A percentile compares a stretch with the other conserved stretches of the same genome.
Conservation (phyloP, 495 filamentous ascomycete species). For the Xylaria scruposa region DNA sequence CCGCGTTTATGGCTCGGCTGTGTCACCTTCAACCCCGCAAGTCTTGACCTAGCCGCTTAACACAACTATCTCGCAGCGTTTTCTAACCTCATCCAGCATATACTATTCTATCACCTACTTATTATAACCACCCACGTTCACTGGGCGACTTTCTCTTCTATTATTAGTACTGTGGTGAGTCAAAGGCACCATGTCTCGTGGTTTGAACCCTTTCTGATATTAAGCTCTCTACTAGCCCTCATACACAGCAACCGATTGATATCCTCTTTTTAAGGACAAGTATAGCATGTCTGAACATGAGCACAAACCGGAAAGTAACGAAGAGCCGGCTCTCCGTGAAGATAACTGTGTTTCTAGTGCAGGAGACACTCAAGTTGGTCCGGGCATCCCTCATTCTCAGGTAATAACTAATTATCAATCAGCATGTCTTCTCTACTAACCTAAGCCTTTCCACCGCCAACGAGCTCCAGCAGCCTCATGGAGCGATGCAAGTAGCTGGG, state of each 20-base stretch:
- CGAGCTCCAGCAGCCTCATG: background rate
- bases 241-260: background rate
- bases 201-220: background rate
- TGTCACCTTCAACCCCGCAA: no score
- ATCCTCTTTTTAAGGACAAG: background rate
- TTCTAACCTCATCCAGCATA: background rate
- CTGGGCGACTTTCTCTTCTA: no score
- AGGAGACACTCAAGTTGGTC: background rate
- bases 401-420: background rate
- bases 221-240: background rate
- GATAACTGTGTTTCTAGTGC: background rate
- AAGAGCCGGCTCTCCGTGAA: background rate
- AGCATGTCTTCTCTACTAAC: background rate
- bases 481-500: background rate
- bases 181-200: background rate
- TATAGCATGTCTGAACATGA: background rate
- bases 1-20: background rate
- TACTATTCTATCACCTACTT: background rate
- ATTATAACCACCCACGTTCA: background rate
- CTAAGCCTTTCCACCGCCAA: background rate
- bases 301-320: background rate
- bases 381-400: background rate
- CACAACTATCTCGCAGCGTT: background rate
- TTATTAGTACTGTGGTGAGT: background rate
- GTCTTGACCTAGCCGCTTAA: background rate